Evolutionary conservation across 306 rosid species (phyloP).

Genomic region (Prinsepia uniflora): DNA sequence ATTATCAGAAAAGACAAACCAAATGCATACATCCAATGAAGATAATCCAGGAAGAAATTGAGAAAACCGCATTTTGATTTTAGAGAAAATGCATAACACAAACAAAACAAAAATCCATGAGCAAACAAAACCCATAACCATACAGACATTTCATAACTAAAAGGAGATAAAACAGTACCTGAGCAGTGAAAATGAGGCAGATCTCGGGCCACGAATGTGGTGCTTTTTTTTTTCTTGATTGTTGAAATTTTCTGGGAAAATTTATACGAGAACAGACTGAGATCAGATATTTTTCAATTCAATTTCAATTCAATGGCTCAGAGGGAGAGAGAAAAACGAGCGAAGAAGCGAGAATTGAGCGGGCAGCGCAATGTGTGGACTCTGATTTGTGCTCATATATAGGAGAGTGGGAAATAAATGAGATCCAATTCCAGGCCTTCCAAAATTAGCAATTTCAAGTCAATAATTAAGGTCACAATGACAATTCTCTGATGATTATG

Average conservation of each 20-base stretch:
- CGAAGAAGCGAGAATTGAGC: conserved; percentile 21
- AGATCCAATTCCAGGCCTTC: neutral
- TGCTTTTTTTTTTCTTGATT: neutral
- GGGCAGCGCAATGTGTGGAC: conserved; percentile 5
- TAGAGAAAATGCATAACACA: conserved; percentile 2
- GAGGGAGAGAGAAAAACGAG: neutral
- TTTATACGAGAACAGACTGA: neutral
- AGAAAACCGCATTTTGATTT: neutral
- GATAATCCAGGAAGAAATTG: neutral
- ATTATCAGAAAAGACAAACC: neutral
- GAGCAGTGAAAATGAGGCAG: neutral
- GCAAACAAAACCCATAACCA: neutral
- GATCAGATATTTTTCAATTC: neutral
- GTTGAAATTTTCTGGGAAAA: neutral
- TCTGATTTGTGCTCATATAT: conserved; percentile 4
- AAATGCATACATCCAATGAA: neutral
- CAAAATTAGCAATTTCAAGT: neutral
- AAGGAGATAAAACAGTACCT: neutral
- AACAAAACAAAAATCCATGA: neutral
- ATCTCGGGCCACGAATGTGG: neutral
- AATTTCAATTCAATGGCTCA: neutral
- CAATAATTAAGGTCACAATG: neutral
- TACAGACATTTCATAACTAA: neutral
- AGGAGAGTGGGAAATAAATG: neutral
- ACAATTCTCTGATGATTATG: neutral